These are phyloP conservation scores for Kokia cookei DNA, from an alignment of 441 rosid species.

Conservation along the genomic window DNA sequence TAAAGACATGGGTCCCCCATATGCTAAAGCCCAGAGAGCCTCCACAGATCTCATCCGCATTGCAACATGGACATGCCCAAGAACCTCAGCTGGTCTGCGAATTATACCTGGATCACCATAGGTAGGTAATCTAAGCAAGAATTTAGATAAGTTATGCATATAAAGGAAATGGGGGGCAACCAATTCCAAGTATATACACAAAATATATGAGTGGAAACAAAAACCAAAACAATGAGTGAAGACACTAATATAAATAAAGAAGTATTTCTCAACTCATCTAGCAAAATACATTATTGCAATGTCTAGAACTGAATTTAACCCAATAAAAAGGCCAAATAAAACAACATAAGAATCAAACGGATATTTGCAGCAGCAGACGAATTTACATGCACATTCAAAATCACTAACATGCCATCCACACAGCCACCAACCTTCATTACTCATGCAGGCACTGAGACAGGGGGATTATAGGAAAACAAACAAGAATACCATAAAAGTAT, in stretches of 20 bases:
- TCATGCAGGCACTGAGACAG: background rate
- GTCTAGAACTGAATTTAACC: background rate
- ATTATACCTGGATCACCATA: slow-evolving; percentile 51
- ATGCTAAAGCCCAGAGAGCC: slow-evolving; percentile 95
- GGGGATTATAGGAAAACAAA: background rate
- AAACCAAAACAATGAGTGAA: background rate
- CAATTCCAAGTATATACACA: background rate
- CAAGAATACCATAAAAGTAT: background rate
- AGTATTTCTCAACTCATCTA: background rate
- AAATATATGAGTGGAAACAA: background rate
- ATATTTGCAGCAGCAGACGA: background rate
- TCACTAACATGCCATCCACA: background rate
- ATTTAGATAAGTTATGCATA: background rate
- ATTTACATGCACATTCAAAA: background rate
- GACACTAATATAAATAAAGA: background rate
- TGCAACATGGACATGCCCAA: slow-evolving; percentile 99
- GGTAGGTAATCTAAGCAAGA: slow-evolving; percentile 14
- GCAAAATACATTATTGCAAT: background rate
- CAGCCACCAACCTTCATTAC: background rate
- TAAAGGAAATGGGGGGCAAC: background rate
- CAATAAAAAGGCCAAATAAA: background rate
- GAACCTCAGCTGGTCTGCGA: slow-evolving; percentile 98
- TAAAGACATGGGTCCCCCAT: slow-evolving; percentile 96
- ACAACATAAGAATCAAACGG: background rate
- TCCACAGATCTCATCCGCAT: slow-evolving; percentile 82